Conservation (phyloP, 2,329 filamentous ascomycete genomes). For the Colletotrichum sp. region DNA sequence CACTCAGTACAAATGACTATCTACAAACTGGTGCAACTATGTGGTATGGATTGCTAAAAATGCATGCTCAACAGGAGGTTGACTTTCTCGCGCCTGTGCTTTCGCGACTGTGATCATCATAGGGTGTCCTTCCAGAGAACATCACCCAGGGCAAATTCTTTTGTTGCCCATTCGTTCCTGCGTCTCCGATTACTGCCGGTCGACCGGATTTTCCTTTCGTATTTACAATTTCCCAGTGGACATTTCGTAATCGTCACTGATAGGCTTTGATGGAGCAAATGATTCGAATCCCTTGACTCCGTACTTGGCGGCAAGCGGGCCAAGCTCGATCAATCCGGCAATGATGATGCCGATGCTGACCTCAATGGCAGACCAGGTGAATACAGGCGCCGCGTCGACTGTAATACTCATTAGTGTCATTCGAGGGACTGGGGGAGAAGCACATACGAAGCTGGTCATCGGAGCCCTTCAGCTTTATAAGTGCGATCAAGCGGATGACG, state of each 20-base stretch:
- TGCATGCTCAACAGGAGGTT: background rate
- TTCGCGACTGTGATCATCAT: background rate
- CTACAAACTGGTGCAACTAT: background rate
- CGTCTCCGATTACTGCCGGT: background rate
- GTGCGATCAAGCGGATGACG: slow-evolving; percentile 3
- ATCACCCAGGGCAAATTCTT: background rate
- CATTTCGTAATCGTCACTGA: background rate
- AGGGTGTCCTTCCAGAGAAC: background rate
- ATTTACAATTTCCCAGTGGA: background rate
- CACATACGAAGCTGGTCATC: background rate
- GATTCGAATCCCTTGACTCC: slow-evolving; percentile 1
- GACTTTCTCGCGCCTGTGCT: background rate
- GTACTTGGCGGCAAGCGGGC: slow-evolving; percentile 11
- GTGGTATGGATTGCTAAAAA: background rate
- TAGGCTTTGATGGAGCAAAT: background rate
- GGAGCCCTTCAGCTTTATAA: background rate
- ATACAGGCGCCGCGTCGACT: slow-evolving; percentile 11
- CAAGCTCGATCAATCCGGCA: slow-evolving; percentile 6
- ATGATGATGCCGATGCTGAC: slow-evolving; percentile 14
- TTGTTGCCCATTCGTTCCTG: background rate
- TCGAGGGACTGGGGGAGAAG: fast-evolving
- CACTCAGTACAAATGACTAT: background rate
- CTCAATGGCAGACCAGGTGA: slow-evolving; percentile 9
- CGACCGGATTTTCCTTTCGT: background rate
- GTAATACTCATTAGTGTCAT: background rate